A percentile compares a stretch with the other conserved stretches of the same genome.
phyloP scores from a whole-genome alignment of 2,329 filamentous ascomycete species.

The Zymoseptoria pseudotritici region DNA sequence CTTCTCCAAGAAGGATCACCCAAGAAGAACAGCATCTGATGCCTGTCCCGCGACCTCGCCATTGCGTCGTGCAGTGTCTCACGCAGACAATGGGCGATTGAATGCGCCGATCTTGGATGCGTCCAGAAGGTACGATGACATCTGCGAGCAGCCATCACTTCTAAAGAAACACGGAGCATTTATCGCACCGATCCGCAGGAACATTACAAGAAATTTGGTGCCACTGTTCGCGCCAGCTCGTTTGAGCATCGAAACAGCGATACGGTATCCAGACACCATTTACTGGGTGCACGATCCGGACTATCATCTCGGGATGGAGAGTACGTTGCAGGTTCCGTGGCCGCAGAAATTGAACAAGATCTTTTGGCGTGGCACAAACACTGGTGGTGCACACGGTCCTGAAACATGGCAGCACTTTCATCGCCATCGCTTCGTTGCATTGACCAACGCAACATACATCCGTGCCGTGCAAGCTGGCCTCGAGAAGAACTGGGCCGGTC shows the following conservation, averaged over 20 bases:
- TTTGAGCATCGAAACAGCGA: conserved; percentile 40
- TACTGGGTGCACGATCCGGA: conserved; percentile 33
- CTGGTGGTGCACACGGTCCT: conserved; percentile 35
- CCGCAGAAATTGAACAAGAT: conserved; percentile 30
- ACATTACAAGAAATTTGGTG: conserved; percentile 33
- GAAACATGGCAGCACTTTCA: conserved; percentile 63
- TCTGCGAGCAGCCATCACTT: conserved; percentile 32
- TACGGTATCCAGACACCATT: conserved; percentile 39
- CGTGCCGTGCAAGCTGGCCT: not conserved
- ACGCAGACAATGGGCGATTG: no score
- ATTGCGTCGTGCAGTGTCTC: no score
- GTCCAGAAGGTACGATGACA: no score
- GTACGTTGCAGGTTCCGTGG: conserved; percentile 30
- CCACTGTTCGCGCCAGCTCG: conserved; percentile 43
- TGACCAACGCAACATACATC: conserved; percentile 56
- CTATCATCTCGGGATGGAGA: conserved; percentile 23
- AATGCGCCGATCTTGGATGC: no score
- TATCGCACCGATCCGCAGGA: conserved; percentile 35
- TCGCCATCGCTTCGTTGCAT: conserved; percentile 63
- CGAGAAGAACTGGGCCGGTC: not conserved
- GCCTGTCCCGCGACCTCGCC: no score
- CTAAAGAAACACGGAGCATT: conserved; percentile 37
- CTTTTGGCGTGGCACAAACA: conserved; percentile 40
- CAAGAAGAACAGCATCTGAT: no score
- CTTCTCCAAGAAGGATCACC: no score